A percentile compares a stretch with the other conserved stretches of the same genome.
These are phyloP conservation scores for Takashimella tepidaria DNA, from an alignment of 1,284 basidiomycete species.

Conservation along the genomic window DNA sequence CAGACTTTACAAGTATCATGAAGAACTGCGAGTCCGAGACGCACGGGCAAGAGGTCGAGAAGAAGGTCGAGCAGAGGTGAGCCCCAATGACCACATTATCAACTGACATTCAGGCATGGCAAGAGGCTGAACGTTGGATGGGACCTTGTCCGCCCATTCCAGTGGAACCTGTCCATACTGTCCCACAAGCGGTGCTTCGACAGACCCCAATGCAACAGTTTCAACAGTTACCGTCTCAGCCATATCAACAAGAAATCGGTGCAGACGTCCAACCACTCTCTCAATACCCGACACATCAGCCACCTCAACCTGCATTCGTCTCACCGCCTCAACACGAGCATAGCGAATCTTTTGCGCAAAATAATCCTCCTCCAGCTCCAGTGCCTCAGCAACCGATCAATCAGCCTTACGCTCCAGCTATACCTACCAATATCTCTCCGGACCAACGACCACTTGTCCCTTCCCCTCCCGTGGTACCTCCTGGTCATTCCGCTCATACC, in stretches of 20 bases:
- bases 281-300: not conserved
- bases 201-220: conserved; percentile 17
- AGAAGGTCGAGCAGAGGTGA: conserved; percentile 40
- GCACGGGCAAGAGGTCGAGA: conserved; percentile 37
- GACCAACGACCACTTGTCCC: not conserved
- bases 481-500: not conserved
- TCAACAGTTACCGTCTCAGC: not conserved
- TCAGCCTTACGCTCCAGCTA: not conserved
- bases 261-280: not conserved
- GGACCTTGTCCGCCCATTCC: conserved; percentile 37
- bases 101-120: conserved; percentile 36
- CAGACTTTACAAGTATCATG: conserved; percentile 38
- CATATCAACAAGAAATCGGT: not conserved
- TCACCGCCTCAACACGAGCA: not conserved
- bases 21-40: conserved; percentile 39
- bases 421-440: not conserved
- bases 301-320: not conserved
- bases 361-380: not conserved
- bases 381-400: not conserved
- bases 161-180: conserved; percentile 28
- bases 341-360: not conserved
- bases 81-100: conserved; percentile 1
- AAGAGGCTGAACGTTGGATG: conserved; percentile 45
- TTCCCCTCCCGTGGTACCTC: not conserved
- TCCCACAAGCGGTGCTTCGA: conserved; percentile 26